These are phyloP conservation scores for Vigna mungo DNA, from an alignment of 306 rosid genomes.

Conservation along the genomic window DNA sequence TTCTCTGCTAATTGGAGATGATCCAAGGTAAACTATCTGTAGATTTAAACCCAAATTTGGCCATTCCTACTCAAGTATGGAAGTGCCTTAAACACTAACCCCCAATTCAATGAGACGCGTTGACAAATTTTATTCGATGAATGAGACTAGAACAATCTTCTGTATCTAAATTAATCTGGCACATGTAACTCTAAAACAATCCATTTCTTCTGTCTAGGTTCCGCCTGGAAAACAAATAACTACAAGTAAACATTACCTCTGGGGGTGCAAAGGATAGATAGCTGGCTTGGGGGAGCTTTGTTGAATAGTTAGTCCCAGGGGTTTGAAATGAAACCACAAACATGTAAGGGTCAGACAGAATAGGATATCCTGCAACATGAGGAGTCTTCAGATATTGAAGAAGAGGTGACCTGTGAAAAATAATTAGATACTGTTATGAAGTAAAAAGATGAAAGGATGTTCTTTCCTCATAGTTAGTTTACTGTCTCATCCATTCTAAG, in stretches of 20 bases:
- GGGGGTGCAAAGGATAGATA: slow-evolving; percentile 95
- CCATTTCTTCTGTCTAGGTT: slow-evolving; percentile 35
- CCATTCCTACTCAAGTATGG: slow-evolving; percentile 17
- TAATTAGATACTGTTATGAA: slow-evolving; percentile 15
- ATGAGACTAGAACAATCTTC: background rate
- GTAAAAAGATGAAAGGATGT: slow-evolving; percentile 25
- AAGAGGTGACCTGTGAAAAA: slow-evolving; percentile 76
- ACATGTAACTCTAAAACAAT: background rate
- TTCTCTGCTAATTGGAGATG: slow-evolving; percentile 5
- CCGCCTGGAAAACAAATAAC: slow-evolving; percentile 9
- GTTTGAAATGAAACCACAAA: slow-evolving; percentile 65
- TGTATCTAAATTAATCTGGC: background rate
- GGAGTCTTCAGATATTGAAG: slow-evolving; percentile 59
- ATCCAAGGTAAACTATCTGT: background rate
- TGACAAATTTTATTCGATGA: slow-evolving; percentile 1
- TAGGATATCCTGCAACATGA: slow-evolving; percentile 80
- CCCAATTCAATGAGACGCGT: background rate
- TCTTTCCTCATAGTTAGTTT: slow-evolving; percentile 23
- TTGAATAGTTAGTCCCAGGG: slow-evolving; percentile 66
- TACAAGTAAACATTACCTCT: slow-evolving; percentile 67
- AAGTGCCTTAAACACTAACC: slow-evolving; percentile 7
- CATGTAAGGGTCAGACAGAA: slow-evolving; percentile 62
- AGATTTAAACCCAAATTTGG: background rate
- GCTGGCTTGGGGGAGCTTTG: slow-evolving; percentile 56
- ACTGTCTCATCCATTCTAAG: slow-evolving; percentile 32